Evolutionary conservation across 176 grass and related monocot species (phyloP).

Genomic region (Chloris gayana): DNA sequence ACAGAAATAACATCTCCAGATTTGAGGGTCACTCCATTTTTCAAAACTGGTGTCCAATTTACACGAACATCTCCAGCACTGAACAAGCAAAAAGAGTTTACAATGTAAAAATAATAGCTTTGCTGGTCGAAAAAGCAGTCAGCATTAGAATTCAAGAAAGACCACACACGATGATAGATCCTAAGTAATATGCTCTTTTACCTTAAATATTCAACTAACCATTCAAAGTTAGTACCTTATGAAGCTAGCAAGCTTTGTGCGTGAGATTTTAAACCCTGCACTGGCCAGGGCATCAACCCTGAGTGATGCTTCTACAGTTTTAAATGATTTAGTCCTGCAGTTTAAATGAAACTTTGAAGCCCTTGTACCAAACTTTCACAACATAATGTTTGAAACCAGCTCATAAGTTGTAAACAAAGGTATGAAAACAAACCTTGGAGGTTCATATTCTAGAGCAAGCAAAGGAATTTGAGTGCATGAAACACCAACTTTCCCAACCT

Average conservation of each 20-base stretch:
- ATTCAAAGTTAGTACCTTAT: constrained; percentile 62
- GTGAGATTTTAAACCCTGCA: constrained; percentile 94
- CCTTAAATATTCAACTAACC: constrained; percentile 3
- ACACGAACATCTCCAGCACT: constrained; percentile 89
- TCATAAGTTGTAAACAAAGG: constrained; percentile 31
- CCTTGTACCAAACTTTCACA: constrained; percentile 18
- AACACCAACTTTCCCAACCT: constrained; percentile 86
- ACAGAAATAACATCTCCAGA: constrained; percentile 92
- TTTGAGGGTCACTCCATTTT: constrained; percentile 83
- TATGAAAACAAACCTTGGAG: constrained; percentile 67
- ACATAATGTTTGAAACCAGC: constrained; percentile 3
- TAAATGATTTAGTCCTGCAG: constrained; percentile 80
- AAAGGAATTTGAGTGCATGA: constrained; percentile 85
- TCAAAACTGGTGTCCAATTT: constrained; percentile 74
- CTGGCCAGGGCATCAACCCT: constrained; percentile 92
- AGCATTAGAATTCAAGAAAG: constrained; percentile 10
- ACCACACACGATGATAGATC: constrained; percentile 9
- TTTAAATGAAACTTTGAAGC: constrained; percentile 29
- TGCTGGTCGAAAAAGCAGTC: background rate
- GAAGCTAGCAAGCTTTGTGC: constrained; percentile 84
- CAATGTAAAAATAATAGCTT: constrained; percentile 14
- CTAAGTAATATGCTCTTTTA: constrained; percentile 9
- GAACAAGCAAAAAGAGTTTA: constrained; percentile 35
- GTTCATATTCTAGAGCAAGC: constrained; percentile 96
- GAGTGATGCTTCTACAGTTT: constrained; percentile 86